Conservation (phyloP, 1,139 yeast species). For the Candida sojae region DNA sequence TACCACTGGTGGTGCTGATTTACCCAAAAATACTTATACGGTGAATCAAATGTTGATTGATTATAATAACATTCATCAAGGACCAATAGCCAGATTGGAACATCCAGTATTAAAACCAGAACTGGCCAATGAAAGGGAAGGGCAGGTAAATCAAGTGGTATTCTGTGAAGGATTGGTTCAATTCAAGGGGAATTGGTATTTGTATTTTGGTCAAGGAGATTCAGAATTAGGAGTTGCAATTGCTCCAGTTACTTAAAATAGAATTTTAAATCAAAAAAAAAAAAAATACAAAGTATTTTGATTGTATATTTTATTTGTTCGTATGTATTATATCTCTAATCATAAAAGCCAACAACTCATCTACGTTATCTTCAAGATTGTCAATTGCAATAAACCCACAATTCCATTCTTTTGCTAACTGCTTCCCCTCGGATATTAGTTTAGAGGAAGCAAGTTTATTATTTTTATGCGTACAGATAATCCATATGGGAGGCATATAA, state of each 20-base stretch:
- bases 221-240: slow-evolving; percentile 47
- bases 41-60: slow-evolving; percentile 46
- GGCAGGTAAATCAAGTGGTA: slow-evolving; percentile 47
- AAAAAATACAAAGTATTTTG: background rate
- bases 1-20: slow-evolving; percentile 38
- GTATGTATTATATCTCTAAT: slow-evolving; percentile 60
- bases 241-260: slow-evolving; percentile 19
- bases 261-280: background rate
- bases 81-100: slow-evolving; percentile 44
- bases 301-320: slow-evolving; percentile 20
- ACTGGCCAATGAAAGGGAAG: slow-evolving; percentile 36
- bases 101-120: slow-evolving; percentile 40
- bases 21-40: slow-evolving; percentile 34
- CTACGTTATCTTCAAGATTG: slow-evolving; percentile 48
- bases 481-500: slow-evolving; percentile 69
- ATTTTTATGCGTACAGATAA: slow-evolving; percentile 62
- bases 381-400: slow-evolving; percentile 66
- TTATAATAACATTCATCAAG: slow-evolving; percentile 35
- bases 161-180: slow-evolving; percentile 50
- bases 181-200: slow-evolving; percentile 44
- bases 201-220: slow-evolving; percentile 49
- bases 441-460: slow-evolving; percentile 60
- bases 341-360: slow-evolving; percentile 55
- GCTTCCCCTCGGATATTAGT: slow-evolving; percentile 55
- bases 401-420: slow-evolving; percentile 59